phyloP scores from a whole-genome alignment of 1,284 basidiomycete genomes.

The Anthracocystis walkeri region DNA sequence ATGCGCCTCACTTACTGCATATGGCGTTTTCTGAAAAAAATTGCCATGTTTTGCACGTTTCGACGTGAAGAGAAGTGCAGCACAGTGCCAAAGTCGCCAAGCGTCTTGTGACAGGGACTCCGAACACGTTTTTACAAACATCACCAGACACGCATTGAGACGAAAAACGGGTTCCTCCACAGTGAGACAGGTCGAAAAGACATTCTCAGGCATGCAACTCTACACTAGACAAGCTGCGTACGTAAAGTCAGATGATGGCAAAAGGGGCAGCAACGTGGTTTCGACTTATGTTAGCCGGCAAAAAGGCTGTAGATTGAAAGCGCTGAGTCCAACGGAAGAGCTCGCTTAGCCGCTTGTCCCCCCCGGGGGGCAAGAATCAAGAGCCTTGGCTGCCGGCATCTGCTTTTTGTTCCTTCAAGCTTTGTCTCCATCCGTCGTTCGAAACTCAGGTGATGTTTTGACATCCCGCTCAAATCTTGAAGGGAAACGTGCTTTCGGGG shows the following conservation, averaged over 20 bases:
- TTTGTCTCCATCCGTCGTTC: slow-evolving; percentile 32
- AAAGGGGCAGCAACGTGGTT: slow-evolving; percentile 3
- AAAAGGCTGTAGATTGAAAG: no score
- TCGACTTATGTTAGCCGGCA: background rate
- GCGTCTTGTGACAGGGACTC: background rate
- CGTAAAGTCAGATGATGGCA: background rate
- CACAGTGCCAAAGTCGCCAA: background rate
- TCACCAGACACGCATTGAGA: background rate
- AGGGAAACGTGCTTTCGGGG: background rate
- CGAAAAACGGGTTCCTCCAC: background rate
- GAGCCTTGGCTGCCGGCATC: slow-evolving; percentile 27
- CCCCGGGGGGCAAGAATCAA: background rate
- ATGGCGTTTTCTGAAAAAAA: background rate
- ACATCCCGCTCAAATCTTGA: slow-evolving; percentile 11
- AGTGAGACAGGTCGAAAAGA: slow-evolving; percentile 10
- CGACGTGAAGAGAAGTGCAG: slow-evolving; percentile 4
- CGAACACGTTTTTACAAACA: background rate
- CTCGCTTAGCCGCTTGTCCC: slow-evolving; percentile 15
- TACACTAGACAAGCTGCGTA: background rate
- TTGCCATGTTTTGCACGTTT: slow-evolving; percentile 2
- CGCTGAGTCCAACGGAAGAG: background rate
- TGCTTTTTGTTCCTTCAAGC: slow-evolving; percentile 10
- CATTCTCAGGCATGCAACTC: slow-evolving; percentile 4
- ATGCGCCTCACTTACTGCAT: no score
- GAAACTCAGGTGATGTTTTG: slow-evolving; percentile 50